These are phyloP conservation scores for Fusarium sp. DNA, from an alignment of 2,329 filamentous ascomycete species.

Conservation along the genomic window DNA sequence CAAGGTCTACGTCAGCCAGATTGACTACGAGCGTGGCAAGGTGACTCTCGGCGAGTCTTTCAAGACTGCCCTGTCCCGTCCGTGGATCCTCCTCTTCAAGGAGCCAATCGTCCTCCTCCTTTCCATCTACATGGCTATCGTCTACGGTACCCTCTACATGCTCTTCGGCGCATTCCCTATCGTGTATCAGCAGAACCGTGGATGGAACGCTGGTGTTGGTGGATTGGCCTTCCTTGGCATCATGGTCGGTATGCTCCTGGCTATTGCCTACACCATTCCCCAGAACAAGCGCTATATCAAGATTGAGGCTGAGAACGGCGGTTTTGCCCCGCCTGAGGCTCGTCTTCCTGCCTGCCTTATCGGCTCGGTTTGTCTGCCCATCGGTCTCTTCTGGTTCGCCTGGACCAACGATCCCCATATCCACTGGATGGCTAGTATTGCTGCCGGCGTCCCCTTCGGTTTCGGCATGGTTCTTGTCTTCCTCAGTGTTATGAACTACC, in stretches of 20 bases:
- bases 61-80: constrained; percentile 76
- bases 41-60: constrained; percentile 59
- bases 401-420: constrained; percentile 68
- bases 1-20: constrained; percentile 36
- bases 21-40: constrained; percentile 51
- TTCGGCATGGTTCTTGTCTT: constrained; percentile 65
- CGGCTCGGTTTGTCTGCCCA: constrained; percentile 27
- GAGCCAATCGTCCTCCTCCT: constrained; percentile 87
- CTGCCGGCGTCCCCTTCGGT: constrained; percentile 61
- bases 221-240: constrained; percentile 41
- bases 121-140: constrained; percentile 82
- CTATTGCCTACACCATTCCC: constrained; percentile 36
- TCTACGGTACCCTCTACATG: constrained; percentile 79
- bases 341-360: constrained; percentile 35
- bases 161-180: constrained; percentile 77
- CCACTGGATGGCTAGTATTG: constrained; percentile 65
- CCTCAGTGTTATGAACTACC: constrained; percentile 43
- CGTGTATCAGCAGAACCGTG: constrained; percentile 69
- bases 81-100: constrained; percentile 57
- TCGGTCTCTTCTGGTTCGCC: constrained; percentile 69
- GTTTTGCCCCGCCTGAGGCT: constrained; percentile 38
- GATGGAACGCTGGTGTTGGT: constrained; percentile 38
- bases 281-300: constrained; percentile 40
- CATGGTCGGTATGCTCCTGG: constrained; percentile 40
- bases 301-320: constrained; percentile 32